These are phyloP conservation scores for Solanum tacnaense DNA, from an alignment of 257 asterid species.

Conservation along the genomic window DNA sequence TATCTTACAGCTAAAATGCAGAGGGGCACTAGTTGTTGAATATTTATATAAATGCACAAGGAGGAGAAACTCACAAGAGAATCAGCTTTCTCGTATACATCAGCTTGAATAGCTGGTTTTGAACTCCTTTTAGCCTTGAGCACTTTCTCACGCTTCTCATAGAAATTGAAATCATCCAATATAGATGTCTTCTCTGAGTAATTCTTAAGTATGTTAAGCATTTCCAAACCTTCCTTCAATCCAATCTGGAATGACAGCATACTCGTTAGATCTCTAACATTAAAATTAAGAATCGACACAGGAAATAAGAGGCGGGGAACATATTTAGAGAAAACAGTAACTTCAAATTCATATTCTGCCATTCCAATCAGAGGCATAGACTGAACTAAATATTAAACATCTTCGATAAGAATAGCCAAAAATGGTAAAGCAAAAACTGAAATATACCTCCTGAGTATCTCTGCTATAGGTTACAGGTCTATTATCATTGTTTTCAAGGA, in stretches of 20 bases:
- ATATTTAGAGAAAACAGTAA: neutral
- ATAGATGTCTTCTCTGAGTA: slow-evolving; percentile 45
- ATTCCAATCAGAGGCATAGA: neutral
- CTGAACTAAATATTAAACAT: neutral
- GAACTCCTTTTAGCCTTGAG: slow-evolving; percentile 33
- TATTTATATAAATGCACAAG: neutral
- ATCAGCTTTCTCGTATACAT: slow-evolving; percentile 8
- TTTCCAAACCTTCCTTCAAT: slow-evolving; percentile 63
- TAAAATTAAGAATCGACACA: neutral
- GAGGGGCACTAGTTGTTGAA: neutral
- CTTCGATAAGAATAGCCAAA: neutral
- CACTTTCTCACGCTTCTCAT: slow-evolving; percentile 57
- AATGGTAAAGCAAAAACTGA: neutral
- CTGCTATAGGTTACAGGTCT: slow-evolving; percentile 61
- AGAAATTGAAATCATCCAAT: slow-evolving; percentile 60
- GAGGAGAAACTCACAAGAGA: slow-evolving; percentile 19
- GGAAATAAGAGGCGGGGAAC: neutral
- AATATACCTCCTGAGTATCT: slow-evolving; percentile 78
- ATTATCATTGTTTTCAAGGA: slow-evolving; percentile 66
- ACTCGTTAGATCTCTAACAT: neutral
- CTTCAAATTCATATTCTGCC: neutral
- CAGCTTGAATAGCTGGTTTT: slow-evolving; percentile 14
- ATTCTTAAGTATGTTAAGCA: slow-evolving; percentile 62
- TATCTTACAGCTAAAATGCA: neutral
- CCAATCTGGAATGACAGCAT: slow-evolving; percentile 32